These are phyloP conservation scores for Colletotrichum lini DNA, from an alignment of 2,329 filamentous ascomycete species.

Conservation along the genomic window DNA sequence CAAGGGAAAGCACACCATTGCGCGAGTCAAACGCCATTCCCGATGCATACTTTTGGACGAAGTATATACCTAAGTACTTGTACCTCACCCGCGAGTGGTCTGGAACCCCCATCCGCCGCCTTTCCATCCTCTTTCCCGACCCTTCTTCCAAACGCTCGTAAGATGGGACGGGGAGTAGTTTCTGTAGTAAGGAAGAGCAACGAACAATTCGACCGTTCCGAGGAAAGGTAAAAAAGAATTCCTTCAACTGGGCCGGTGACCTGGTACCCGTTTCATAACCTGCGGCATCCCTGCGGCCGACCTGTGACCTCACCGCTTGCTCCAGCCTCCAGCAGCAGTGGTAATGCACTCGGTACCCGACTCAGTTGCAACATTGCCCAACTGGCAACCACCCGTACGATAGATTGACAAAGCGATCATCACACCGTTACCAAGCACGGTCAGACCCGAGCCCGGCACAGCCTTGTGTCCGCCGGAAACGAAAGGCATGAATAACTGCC, in stretches of 20 bases:
- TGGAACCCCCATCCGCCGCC: conserved; percentile 9
- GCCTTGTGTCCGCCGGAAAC: background rate
- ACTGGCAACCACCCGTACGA: too few species aligned
- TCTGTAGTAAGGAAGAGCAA: background rate
- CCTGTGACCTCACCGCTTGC: conserved; percentile 22
- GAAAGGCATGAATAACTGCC: conserved; percentile 1
- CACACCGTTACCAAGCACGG: conserved; percentile 18
- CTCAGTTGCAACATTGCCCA: conserved; percentile 7
- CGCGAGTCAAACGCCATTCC: background rate
- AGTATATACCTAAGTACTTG: background rate
- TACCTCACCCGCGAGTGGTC: background rate
- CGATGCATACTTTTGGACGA: background rate
- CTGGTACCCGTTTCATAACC: conserved; percentile 27
- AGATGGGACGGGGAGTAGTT: background rate
- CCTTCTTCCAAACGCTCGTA: conserved; percentile 8
- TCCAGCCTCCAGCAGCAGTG: background rate
- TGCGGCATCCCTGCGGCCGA: conserved; percentile 3
- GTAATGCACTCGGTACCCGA: background rate
- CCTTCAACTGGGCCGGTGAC: background rate
- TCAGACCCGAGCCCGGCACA: background rate
- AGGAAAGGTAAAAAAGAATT: background rate
- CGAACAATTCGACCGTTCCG: conserved; percentile 6
- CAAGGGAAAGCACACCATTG: conserved; percentile 5
- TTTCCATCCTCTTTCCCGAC: background rate
- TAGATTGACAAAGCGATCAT: conserved; percentile 7